phyloP scores from a whole-genome alignment of 2,329 filamentous ascomycete genomes.

The Pyrenophora teres region DNA sequence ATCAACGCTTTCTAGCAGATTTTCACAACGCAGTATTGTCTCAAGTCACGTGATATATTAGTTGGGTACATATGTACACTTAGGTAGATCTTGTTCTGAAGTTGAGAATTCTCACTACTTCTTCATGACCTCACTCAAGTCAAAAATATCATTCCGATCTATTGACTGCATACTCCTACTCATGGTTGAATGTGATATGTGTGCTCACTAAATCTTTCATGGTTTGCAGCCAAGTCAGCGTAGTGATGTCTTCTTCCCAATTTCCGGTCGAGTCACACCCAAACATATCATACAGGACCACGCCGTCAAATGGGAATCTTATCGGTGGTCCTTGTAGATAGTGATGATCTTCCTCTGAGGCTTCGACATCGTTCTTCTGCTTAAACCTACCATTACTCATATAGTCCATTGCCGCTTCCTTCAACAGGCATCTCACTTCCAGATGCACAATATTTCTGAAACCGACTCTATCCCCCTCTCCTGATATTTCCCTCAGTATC shows the following conservation, averaged over 20 bases:
- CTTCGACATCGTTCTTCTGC: no score
- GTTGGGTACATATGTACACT: no score
- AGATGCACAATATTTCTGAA: neutral
- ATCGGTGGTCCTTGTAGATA: neutral
- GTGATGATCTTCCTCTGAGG: no score
- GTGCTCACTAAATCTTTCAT: neutral
- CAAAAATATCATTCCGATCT: no score
- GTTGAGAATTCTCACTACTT: no score
- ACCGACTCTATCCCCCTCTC: neutral
- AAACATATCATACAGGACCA: neutral
- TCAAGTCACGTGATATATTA: no score
- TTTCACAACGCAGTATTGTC: no score
- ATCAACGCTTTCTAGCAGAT: no score
- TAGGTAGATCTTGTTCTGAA: no score
- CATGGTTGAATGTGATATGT: neutral
- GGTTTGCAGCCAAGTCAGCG: neutral
- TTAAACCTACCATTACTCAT: no score
- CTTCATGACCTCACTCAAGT: no score
- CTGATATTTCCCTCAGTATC: neutral
- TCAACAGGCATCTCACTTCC: neutral
- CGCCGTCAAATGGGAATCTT: neutral
- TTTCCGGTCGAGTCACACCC: neutral
- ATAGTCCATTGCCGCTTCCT: neutral
- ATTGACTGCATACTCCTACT: no score
- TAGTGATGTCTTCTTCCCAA: neutral